Conservation (phyloP, 2,329 filamentous ascomycete species). For the Parascedosporium putredinis region DNA sequence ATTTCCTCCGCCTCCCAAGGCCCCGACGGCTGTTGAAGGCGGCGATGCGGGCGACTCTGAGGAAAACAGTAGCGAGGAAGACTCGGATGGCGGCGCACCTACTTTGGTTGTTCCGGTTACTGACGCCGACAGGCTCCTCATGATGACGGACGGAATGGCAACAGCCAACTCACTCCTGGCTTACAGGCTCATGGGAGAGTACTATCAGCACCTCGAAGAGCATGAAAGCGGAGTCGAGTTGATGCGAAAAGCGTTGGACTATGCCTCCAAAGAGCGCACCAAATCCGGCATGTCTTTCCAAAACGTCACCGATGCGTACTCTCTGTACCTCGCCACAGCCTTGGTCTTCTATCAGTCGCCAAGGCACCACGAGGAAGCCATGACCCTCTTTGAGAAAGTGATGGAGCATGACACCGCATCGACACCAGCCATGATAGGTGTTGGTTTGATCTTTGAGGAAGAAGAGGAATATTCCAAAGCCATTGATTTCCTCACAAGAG, state of each 20-base stretch:
- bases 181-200: conserved; percentile 72
- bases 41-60: conserved; percentile 37
- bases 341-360: conserved; percentile 86
- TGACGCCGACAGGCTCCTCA: conserved; percentile 67
- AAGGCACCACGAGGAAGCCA: conserved; percentile 80
- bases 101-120: conserved; percentile 49
- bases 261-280: conserved; percentile 47
- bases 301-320: conserved; percentile 64
- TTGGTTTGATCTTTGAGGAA: conserved; percentile 86
- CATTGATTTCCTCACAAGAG: conserved; percentile 67
- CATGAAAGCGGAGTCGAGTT: conserved; percentile 71
- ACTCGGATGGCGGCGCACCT: conserved; percentile 45
- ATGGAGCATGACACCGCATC: conserved; percentile 65
- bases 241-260: conserved; percentile 61
- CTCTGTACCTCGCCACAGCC: conserved; percentile 71
- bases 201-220: conserved; percentile 77
- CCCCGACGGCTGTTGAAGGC: conserved; percentile 11
- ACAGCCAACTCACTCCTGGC: conserved; percentile 65
- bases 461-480: conserved; percentile 81
- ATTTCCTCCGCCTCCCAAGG: conserved; percentile 44
- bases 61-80: conserved; percentile 39
- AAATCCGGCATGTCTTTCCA: conserved; percentile 60
- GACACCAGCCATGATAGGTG: conserved; percentile 74
- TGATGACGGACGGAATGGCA: conserved; percentile 67
- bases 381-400: conserved; percentile 72